Percentiles rank a stretch among this genome's conserved stretches.
phyloP scores from a whole-genome alignment of 148 eudicot species.

The Fagopyrum tataricum region DNA sequence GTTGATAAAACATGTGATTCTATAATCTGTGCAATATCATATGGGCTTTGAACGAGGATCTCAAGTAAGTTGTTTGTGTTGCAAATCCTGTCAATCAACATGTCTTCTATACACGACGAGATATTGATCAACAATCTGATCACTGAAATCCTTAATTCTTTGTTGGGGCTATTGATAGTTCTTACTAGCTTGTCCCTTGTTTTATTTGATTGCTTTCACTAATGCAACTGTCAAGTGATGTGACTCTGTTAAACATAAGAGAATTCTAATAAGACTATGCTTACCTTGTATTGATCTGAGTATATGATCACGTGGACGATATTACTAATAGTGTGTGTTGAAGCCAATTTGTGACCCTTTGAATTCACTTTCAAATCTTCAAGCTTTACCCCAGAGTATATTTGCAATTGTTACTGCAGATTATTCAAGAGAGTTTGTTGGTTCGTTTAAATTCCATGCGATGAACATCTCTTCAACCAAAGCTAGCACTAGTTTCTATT shows the following conservation, averaged over 20 bases:
- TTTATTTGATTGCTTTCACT: conserved; percentile 51
- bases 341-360: conserved; percentile 46
- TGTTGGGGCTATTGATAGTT: conserved; percentile 49
- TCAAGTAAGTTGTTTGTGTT: conserved; percentile 30
- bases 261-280: conserved; percentile 52
- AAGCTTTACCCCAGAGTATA: conserved; percentile 50
- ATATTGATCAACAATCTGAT: conserved; percentile 50
- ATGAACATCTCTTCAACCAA: conserved; percentile 57
- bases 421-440: conserved; percentile 40
- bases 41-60: conserved; percentile 34
- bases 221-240: conserved; percentile 32
- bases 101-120: conserved; percentile 46
- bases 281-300: conserved; percentile 48
- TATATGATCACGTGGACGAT: conserved; percentile 42
- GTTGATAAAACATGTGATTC: conserved; percentile 59
- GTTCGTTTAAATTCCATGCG: conserved; percentile 32
- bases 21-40: conserved; percentile 36
- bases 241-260: conserved; percentile 45
- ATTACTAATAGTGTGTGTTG: conserved; percentile 46
- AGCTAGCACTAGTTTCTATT: conserved; percentile 45
- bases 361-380: conserved; percentile 37
- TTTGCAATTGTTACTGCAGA: conserved; percentile 70
- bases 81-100: conserved; percentile 53
- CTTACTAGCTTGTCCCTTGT: conserved; percentile 60
- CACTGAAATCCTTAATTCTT: conserved; percentile 49